phyloP scores from a whole-genome alignment of 139 green algal genomes.

The Chlamydomonas sp. region DNA sequence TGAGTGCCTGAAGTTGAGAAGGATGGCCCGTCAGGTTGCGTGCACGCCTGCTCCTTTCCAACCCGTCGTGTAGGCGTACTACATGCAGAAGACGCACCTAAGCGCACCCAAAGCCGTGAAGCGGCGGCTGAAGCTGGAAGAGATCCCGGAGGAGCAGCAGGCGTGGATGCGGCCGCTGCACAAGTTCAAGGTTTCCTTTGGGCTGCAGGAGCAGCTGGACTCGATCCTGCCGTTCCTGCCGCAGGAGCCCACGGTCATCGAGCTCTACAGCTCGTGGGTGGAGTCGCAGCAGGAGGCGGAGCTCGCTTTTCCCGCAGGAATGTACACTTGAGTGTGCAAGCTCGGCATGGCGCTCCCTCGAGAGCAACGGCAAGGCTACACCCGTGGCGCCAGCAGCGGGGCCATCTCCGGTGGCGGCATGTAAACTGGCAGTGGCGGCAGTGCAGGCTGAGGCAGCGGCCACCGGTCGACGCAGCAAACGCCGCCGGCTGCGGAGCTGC shows the following conservation, averaged over 20 bases:
- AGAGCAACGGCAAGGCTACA: no score
- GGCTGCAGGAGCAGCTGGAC: neutral
- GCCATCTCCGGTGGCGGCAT: no score
- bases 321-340: no score
- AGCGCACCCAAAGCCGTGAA: neutral
- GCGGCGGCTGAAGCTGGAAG: neutral
- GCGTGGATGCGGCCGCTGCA: neutral
- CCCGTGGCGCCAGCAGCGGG: no score
- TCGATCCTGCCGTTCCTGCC: neutral
- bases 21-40: no score
- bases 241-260: neutral
- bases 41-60: no score
- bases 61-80: neutral
- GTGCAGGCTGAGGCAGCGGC: no score
- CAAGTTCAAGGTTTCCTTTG: neutral
- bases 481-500: no score
- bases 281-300: neutral
- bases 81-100: neutral
- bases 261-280: neutral
- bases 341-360: no score
- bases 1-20: neutral
- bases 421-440: no score
- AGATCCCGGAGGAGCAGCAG: neutral
- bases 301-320: no score
- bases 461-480: no score